A percentile compares a stretch with the other conserved stretches of the same genome.
Evolutionary conservation across 1,284 basidiomycete genomes (phyloP).

Genomic region (Somion occarium): DNA sequence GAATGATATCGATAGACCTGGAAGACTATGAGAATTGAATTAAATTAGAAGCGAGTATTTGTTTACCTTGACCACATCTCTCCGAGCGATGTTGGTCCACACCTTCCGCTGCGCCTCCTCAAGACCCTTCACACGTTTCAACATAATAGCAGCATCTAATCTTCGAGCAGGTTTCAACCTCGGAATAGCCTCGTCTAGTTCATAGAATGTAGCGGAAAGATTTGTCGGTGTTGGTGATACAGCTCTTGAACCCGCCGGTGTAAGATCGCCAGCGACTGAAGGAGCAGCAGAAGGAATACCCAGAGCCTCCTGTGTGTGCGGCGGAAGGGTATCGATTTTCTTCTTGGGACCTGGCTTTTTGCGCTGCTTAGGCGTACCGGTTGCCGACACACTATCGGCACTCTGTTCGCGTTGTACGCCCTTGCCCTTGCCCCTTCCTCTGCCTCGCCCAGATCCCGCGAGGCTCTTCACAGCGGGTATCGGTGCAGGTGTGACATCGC

Average conservation of each 20-base stretch:
- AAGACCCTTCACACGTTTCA: conserved; percentile 67
- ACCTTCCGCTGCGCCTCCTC: conserved; percentile 85
- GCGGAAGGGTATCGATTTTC: conserved; percentile 38
- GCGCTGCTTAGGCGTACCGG: conserved; percentile 33
- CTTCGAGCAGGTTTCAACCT: conserved; percentile 70
- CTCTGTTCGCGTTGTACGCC: conserved; percentile 39
- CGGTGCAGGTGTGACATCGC: conserved; percentile 14
- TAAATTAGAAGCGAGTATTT: conserved; percentile 5
- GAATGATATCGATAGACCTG: conserved; percentile 81
- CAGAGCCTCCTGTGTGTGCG: conserved; percentile 43
- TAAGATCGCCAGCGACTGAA: conserved; percentile 40
- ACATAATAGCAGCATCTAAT: conserved; percentile 64
- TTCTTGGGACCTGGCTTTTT: conserved; percentile 37
- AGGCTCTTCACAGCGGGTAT: conserved; percentile 22
- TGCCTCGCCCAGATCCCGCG: conserved; percentile 30
- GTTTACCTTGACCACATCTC: conserved; percentile 76
- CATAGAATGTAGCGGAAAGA: conserved; percentile 58
- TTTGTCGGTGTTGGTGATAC: conserved; percentile 55
- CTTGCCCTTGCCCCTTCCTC: conserved; percentile 45
- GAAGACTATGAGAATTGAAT: neutral
- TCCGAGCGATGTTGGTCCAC: conserved; percentile 80
- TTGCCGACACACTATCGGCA: conserved; percentile 36
- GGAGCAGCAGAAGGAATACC: conserved; percentile 47
- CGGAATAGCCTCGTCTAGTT: conserved; percentile 63
- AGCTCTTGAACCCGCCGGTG: conserved; percentile 46